Evolutionary conservation across 179 eudicot genomes (phyloP).

Genomic region (Amaranthus tricolor): DNA sequence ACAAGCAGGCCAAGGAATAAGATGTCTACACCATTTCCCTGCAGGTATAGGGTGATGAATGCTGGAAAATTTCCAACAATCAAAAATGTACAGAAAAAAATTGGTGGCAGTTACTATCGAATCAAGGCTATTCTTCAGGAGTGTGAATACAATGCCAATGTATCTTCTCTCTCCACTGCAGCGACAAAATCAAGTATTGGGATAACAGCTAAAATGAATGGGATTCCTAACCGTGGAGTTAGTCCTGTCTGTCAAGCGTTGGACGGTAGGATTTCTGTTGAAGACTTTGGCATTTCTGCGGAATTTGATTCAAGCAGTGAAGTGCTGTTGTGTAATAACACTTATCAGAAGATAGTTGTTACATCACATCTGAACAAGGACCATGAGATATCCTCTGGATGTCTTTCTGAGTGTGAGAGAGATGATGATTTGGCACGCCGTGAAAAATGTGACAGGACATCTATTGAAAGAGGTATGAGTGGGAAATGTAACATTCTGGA

Average conservation of each 20-base stretch:
- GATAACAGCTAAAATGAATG: conserved; percentile 8
- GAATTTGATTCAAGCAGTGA: conserved; percentile 3
- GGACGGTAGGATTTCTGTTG: background rate
- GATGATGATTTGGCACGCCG: background rate
- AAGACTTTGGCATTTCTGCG: conserved; percentile 5
- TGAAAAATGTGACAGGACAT: background rate
- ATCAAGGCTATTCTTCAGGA: conserved; percentile 29
- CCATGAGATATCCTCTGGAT: background rate
- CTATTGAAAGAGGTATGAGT: background rate
- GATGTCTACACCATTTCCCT: background rate
- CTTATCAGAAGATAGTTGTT: background rate
- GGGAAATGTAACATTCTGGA: background rate
- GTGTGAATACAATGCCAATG: conserved; percentile 19
- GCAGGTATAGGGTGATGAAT: conserved; percentile 31
- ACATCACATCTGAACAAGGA: background rate
- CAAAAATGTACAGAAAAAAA: background rate
- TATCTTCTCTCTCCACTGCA: background rate
- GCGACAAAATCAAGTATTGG: background rate
- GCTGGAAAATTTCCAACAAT: conserved; percentile 29
- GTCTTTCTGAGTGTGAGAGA: conserved; percentile 1
- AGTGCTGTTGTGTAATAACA: background rate
- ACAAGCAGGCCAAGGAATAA: background rate
- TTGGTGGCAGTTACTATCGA: conserved; percentile 23
- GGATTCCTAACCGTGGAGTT: conserved; percentile 8
- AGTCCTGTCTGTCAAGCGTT: conserved; percentile 3